Evolutionary conservation across 208 protist genomes (phyloP).

Genomic region (Acanthamoeba triangularis): DNA sequence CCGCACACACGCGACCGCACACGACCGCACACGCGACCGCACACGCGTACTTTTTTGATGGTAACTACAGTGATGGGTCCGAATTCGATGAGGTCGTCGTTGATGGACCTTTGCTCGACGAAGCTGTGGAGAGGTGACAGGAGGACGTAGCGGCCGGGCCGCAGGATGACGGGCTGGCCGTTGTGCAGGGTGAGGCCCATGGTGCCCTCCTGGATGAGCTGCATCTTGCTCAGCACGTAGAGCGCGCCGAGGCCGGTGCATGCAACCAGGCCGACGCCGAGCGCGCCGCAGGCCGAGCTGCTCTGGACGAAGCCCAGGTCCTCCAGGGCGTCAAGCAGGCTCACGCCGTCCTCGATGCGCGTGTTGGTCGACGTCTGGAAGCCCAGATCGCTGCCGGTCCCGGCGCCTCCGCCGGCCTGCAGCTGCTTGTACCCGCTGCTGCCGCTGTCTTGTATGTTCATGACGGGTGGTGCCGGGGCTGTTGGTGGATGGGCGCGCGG

Average conservation of each 20-base stretch:
- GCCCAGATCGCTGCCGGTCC: neutral
- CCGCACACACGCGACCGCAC: too few relatives aligned
- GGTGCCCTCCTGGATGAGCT: neutral
- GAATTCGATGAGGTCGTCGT: conserved; percentile 11
- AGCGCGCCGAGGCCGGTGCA: neutral
- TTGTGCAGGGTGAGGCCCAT: neutral
- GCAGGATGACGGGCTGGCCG: neutral
- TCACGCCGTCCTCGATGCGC: neutral
- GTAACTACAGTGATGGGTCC: neutral
- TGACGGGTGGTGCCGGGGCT: too few relatives aligned
- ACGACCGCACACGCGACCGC: neutral
- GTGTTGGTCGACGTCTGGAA: neutral
- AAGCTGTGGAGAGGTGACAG: conserved; percentile 7
- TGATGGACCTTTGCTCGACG: conserved; percentile 8
- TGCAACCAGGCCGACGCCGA: neutral
- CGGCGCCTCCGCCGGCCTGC: too few relatives aligned
- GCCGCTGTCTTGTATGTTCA: too few relatives aligned
- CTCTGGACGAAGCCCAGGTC: conserved; percentile 20
- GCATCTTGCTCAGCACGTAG: neutral
- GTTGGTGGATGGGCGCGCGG: too few relatives aligned
- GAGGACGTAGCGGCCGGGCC: conserved; percentile 3
- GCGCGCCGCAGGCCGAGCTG: neutral
- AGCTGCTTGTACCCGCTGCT: too few relatives aligned
- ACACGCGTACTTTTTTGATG: neutral
- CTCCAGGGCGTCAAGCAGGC: conserved; percentile 6